phyloP scores from a whole-genome alignment of 768 basidiomycete species.

The Termitomyces heimii region DNA sequence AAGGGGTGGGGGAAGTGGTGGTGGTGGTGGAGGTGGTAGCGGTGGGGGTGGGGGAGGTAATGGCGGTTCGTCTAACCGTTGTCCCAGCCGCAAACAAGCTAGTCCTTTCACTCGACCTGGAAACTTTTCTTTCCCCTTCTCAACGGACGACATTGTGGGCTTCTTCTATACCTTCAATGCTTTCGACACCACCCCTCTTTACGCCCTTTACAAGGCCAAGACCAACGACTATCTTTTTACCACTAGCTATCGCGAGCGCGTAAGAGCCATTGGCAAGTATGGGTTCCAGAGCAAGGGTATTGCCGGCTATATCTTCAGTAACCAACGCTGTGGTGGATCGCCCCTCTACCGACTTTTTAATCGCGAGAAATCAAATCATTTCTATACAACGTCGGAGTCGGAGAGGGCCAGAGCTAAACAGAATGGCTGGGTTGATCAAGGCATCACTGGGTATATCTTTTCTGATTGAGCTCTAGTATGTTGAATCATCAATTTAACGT shows the following conservation, averaged over 20 bases:
- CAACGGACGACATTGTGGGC: neutral
- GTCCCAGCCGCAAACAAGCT: neutral
- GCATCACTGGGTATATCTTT: conserved; percentile 7
- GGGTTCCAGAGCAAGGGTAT: conserved; percentile 6
- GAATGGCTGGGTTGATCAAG: conserved; percentile 8
- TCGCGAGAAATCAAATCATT: conserved; percentile 2
- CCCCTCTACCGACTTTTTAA: conserved; percentile 12
- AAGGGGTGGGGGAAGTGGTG: neutral
- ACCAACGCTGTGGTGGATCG: conserved; percentile 4
- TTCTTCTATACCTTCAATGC: neutral
- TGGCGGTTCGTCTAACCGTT: neutral
- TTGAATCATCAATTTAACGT: too few species aligned
- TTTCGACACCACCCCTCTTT: conserved; percentile 2
- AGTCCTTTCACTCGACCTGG: conserved; percentile 4
- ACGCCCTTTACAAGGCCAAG: neutral
- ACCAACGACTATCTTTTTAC: conserved; percentile 11
- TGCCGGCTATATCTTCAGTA: conserved; percentile 4
- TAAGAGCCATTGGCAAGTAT: neutral
- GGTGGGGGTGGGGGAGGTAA: neutral
- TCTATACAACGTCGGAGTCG: conserved; percentile 5
- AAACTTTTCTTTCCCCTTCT: neutral
- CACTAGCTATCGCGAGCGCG: conserved; percentile 5
- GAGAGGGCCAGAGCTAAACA: conserved; percentile 3
- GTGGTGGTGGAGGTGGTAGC: neutral
- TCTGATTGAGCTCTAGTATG: neutral